Evolutionary conservation across 352 stramenopile species (phyloP), one percentile per base, ranked within the genome.

Genomic region (Globisporangium nodosum): DNA sequence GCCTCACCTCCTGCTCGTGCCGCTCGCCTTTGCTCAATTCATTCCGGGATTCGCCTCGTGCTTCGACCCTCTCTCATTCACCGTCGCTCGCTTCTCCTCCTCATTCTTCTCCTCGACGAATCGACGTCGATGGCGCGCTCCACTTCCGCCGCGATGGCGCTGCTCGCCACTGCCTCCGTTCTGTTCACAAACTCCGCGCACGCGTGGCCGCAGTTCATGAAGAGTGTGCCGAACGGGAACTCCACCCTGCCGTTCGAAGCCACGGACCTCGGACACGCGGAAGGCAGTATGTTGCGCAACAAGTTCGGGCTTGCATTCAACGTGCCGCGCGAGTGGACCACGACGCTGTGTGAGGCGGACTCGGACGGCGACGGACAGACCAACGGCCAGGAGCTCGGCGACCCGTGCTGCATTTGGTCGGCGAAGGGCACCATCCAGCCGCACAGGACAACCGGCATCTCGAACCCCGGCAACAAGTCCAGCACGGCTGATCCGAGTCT

Each of bases 371-470:
- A 87, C 48, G 76, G 75, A 5, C 56, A 66, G 31, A 86, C 63
- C 13, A 87, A 87, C 61, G 76, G 76, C n/a, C 56, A 81, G 53
- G 76, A 87, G 45, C 67, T 87, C 12, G 76, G 76, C 18, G 76
- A 87, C 50, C 76, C 76, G 16, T 64, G 68, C 59, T 87, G 76
- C 37, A 61, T 76, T 49, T 59, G 60, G 59, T 9, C 42, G 13
- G 15, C 42, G 16, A 35, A 35, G 31, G 42, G 42, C 13, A 24
- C 16, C 13, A 15, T 5, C 42, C 15, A 20, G 5, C 15, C 42
- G 42, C 42, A 21, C 15, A 12, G 42, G 15, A 47, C 42, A 20
- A 47, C 3, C n/a, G 42, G 42, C 15, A 20, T 47, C 42, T 47
- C 42, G 42, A 47, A 47, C 42, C 42, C 42, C 9, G 42, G 42